These are phyloP conservation scores for Globisporangium radiosum DNA, from an alignment of 352 stramenopile species.

Conservation along the genomic window DNA sequence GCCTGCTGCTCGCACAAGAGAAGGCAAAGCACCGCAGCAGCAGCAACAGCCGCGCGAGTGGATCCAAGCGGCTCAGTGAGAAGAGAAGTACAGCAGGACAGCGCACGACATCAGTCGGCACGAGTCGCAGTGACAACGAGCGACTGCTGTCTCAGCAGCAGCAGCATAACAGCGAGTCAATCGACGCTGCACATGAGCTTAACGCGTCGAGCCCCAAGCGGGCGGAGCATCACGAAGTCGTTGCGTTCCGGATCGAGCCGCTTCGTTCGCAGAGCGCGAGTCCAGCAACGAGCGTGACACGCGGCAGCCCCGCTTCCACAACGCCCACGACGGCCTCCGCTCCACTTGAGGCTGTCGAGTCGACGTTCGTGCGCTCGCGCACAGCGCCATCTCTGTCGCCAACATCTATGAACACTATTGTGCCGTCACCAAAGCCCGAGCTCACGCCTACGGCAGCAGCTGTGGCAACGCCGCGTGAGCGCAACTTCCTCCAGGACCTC, in stretches of 20 bases:
- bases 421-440: not conserved
- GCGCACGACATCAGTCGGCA: conserved; percentile 4
- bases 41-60: not conserved
- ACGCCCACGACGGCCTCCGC: not conserved
- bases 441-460: not conserved
- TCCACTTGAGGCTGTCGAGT: no score
- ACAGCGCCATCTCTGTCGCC: not conserved
- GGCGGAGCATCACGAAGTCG: conserved; percentile 6
- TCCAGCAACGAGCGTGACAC: not conserved
- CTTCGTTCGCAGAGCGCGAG: conserved; percentile 2
- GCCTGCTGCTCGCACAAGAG: conserved; percentile 45
- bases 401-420: not conserved
- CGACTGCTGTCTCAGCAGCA: not conserved
- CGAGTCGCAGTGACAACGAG: not conserved
- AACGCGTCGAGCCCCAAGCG: conserved; percentile 1
- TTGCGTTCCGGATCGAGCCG: conserved; percentile 17
- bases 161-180: not conserved
- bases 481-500: conserved; percentile 53
- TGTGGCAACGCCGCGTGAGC: conserved; percentile 15
- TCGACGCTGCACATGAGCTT: not conserved
- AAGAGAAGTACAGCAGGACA: conserved; percentile 28
- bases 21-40: conserved; percentile 29
- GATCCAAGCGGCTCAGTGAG: not conserved
- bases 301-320: not conserved
- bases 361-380: not conserved